Evolutionary conservation across 768 basidiomycete species (phyloP).

Genomic region (Rhodotorula kratochvilovae): DNA sequence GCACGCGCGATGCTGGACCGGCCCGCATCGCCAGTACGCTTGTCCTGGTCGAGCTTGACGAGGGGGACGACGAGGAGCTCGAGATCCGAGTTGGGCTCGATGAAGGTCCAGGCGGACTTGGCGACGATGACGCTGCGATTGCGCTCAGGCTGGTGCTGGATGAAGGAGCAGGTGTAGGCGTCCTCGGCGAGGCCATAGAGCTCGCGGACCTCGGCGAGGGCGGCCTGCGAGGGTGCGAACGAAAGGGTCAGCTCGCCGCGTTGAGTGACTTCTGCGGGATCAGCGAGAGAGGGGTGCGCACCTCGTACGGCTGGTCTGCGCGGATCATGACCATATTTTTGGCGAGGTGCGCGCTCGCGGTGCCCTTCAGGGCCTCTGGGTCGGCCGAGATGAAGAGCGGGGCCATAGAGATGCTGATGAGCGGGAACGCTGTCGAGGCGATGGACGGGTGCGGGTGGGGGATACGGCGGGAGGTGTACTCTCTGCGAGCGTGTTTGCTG

Average conservation of each 20-base stretch:
- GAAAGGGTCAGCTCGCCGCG: neutral
- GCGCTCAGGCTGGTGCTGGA: neutral
- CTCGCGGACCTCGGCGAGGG: neutral
- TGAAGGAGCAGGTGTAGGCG: neutral
- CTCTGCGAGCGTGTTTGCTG: too few species aligned
- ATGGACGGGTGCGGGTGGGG: too few species aligned
- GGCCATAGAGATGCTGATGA: neutral
- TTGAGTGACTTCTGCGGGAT: neutral
- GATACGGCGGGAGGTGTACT: too few species aligned
- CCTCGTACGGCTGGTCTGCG: conserved; percentile 2
- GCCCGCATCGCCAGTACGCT: too few species aligned
- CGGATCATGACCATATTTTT: neutral
- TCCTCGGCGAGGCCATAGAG: neutral
- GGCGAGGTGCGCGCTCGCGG: neutral
- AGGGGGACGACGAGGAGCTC: neutral
- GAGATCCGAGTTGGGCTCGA: neutral
- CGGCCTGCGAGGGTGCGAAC: neutral
- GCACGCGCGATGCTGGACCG: too few species aligned
- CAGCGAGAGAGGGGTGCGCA: neutral
- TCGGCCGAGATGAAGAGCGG: neutral
- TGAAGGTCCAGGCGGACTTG: neutral
- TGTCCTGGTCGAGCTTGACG: neutral
- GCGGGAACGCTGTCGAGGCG: too few species aligned
- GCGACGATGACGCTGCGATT: neutral
- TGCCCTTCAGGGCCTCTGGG: neutral